Evolutionary conservation across 306 rosid species (phyloP), one percentile per base, ranked within the genome.

Genomic region (Lupinus albus): DNA sequence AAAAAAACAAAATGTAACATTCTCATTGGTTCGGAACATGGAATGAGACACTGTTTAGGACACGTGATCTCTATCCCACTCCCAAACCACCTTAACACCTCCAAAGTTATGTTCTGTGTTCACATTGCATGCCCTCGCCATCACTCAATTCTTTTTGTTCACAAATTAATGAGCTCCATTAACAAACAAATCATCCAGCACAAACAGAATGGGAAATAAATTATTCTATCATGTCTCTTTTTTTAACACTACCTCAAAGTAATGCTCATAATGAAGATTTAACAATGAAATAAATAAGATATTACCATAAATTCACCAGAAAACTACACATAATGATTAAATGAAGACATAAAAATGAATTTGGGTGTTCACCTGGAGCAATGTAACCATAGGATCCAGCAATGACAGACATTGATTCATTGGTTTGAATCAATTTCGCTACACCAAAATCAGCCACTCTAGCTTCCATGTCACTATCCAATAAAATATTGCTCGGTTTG

Each of bases 321-420:
- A 49, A 49, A 49, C 17, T 7, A 8, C 17, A 33, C 6, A 33
- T 5, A 8, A 33, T 33, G 33, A 28, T 28, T 28, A 28, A 1
- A 25, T 25, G 30, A 25, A 25, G 30, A 25, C 30, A 2, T 25
- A 25, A 25, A 25, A 25, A 25, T 25, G 30, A 25, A 33, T 11
- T 11, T 25, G 10, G 48, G 10, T 2, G 66, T 60, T 11, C 15
- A 90, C 99, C 99, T 72, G 99, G 99, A 6, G 99, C 99, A 69
- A 93, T 93, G 81, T 93, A 93, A 54, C 99, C 99, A 6, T 93
- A 90, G 0, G 99, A 90, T 8, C 99, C 99, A 8, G 97, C 97
- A 41, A 93, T 93, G 7, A 93, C 97, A 0, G 99, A 93, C 99
- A 90, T 90, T n/a, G 97, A 86, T 44, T 93, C 97, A 7, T 88